A percentile compares a stretch with the other conserved stretches of the same genome.
phyloP scores from a whole-genome alignment of 345 rosid genomes.

The Ceriops tagal region DNA sequence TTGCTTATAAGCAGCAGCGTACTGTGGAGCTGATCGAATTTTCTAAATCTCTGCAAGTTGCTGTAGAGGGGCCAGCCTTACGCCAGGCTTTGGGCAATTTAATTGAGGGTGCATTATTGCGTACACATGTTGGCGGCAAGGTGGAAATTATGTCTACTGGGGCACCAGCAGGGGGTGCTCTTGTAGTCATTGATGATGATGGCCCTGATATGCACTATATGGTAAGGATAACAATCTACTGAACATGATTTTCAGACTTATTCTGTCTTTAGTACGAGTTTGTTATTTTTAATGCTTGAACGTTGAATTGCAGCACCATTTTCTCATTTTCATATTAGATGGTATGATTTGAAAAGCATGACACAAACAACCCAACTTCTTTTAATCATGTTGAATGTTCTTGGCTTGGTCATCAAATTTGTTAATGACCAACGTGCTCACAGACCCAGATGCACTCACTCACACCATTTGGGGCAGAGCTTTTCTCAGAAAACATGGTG shows the following conservation, averaged over 20 bases:
- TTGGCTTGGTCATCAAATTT: not conserved
- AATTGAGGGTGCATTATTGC: slow-evolving; percentile 91
- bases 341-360: no score
- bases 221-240: slow-evolving; percentile 39
- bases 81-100: slow-evolving; percentile 92
- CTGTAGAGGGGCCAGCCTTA: slow-evolving; percentile 79
- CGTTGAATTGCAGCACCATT: no score
- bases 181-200: slow-evolving; percentile 79
- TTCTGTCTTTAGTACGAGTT: not conserved
- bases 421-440: slow-evolving; percentile 16
- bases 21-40: slow-evolving; percentile 51
- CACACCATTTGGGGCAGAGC: slow-evolving; percentile 78
- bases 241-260: not conserved
- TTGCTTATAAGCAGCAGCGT: slow-evolving; percentile 76
- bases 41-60: slow-evolving; percentile 58
- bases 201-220: slow-evolving; percentile 96
- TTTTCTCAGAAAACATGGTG: slow-evolving; percentile 60
- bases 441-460: slow-evolving; percentile 94
- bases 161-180: slow-evolving; percentile 84
- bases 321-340: no score
- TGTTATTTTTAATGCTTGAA: no score
- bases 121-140: slow-evolving; percentile 75
- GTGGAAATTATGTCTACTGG: slow-evolving; percentile 60
- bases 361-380: not conserved
- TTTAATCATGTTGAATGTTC: not conserved